These are phyloP conservation scores for Physcomitrium patens DNA, from an alignment of 225 moss, liverwort and hornwort species.

Conservation along the genomic window DNA sequence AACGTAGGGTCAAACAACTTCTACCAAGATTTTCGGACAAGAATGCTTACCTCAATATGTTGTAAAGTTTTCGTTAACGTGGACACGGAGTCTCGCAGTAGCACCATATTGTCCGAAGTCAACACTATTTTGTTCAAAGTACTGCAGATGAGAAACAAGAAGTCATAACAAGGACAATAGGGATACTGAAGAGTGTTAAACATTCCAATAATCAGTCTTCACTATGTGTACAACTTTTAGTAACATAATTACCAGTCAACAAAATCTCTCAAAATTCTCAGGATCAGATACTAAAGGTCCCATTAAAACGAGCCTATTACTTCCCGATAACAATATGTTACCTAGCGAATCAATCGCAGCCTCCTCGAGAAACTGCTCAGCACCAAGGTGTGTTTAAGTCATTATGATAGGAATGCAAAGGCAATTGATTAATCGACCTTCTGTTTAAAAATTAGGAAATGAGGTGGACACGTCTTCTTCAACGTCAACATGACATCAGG, in stretches of 20 bases:
- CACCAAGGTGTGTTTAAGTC: conserved; percentile 17
- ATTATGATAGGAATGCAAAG: neutral
- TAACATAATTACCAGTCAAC: neutral
- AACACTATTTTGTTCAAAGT: conserved; percentile 80
- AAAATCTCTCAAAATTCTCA: neutral
- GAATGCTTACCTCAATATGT: conserved; percentile 80
- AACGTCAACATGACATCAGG: conserved; percentile 22
- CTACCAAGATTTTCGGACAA: neutral
- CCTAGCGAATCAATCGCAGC: neutral
- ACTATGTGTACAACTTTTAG: neutral
- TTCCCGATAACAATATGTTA: neutral
- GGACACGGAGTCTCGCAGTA: conserved; percentile 83
- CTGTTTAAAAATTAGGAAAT: neutral
- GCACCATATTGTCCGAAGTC: conserved; percentile 86
- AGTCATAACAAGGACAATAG: conserved; percentile 16
- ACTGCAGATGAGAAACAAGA: conserved; percentile 49
- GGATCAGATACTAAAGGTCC: conserved; percentile 3
- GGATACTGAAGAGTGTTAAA: neutral
- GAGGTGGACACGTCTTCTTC: neutral
- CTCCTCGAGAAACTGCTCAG: neutral
- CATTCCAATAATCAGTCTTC: neutral
- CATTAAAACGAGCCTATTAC: neutral
- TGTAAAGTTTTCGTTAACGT: conserved; percentile 91
- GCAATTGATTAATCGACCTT: neutral
- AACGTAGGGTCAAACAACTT: neutral